A percentile compares a stretch with the other conserved stretches of the same genome.
Conservation (phyloP, 1,139 yeast species). For the Kodamaea fungicola region DNA sequence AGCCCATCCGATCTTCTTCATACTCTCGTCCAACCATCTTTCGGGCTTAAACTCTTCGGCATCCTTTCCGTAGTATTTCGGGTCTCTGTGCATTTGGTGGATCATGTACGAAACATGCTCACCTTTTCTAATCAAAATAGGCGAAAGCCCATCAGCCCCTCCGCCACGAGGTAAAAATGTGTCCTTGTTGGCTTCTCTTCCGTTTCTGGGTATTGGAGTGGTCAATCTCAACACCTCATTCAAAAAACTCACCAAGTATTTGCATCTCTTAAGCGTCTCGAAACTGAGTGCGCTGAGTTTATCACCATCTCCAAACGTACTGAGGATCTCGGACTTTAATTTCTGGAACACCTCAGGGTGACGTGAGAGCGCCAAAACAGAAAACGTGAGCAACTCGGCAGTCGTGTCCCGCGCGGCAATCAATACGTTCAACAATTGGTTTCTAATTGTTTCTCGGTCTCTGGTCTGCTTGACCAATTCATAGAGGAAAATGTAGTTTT, state of each 20-base stretch:
- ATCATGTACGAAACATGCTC: conserved; percentile 42
- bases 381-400: conserved; percentile 42
- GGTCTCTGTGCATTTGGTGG: conserved; percentile 46
- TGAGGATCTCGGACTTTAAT: conserved; percentile 31
- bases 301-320: conserved; percentile 35
- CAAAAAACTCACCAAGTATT: conserved; percentile 43
- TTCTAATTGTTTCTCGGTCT: conserved; percentile 39
- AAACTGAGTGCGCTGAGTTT: conserved; percentile 36
- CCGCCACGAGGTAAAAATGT: conserved; percentile 54
- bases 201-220: conserved; percentile 54
- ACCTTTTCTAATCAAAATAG: conserved; percentile 46
- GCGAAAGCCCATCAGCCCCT: conserved; percentile 40
- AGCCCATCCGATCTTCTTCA: conserved; percentile 44
- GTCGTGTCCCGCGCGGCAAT: conserved; percentile 49
- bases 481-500: conserved; percentile 41
- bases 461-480: conserved; percentile 45
- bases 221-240: conserved; percentile 53
- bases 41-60: conserved; percentile 46
- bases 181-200: conserved; percentile 41
- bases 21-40: conserved; percentile 41
- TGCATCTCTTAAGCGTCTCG: conserved; percentile 48
- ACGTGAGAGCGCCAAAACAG: conserved; percentile 41
- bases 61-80: conserved; percentile 46
- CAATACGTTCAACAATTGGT: conserved; percentile 43
- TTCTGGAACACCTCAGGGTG: conserved; percentile 34